These are phyloP conservation scores for Gossypioides kirkii DNA, from an alignment of 345 rosid genomes.

Conservation along the genomic window DNA sequence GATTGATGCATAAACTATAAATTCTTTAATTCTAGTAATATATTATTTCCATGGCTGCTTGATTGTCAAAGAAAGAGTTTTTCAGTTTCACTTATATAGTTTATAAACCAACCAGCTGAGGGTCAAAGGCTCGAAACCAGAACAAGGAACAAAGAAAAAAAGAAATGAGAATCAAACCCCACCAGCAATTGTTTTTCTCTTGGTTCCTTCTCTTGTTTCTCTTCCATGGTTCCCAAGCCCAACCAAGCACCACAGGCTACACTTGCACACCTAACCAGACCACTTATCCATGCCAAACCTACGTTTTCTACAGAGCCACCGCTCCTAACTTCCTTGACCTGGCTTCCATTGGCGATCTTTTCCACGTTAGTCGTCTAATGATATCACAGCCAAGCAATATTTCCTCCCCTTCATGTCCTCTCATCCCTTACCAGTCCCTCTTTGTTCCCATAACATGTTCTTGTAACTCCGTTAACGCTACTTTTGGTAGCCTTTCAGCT, in stretches of 20 bases:
- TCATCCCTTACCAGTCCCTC: constrained; percentile 41
- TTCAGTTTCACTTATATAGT: not conserved
- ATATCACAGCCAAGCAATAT: constrained; percentile 59
- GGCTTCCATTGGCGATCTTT: constrained; percentile 59
- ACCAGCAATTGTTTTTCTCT: constrained; percentile 9
- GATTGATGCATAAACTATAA: too few relatives aligned
- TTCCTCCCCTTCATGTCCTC: constrained; percentile 44
- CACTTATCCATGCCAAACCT: constrained; percentile 51
- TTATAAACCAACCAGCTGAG: not conserved
- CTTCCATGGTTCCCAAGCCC: constrained; percentile 18
- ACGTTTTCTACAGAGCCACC: constrained; percentile 44
- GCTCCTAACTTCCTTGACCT: constrained; percentile 46
- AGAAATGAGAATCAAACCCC: constrained; percentile 21
- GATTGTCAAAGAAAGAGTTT: not conserved
- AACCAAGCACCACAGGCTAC: constrained; percentile 44
- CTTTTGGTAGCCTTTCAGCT: constrained; percentile 32
- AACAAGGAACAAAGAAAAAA: not conserved
- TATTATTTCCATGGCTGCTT: not conserved
- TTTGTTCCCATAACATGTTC: constrained; percentile 57
- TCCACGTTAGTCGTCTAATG: constrained; percentile 52
- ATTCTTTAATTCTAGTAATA: too few relatives aligned
- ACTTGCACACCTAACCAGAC: constrained; percentile 34
- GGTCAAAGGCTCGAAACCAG: not conserved
- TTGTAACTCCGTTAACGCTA: constrained; percentile 37
- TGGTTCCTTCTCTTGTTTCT: constrained; percentile 26